Evolutionary conservation across 495 filamentous ascomycete genomes (phyloP), one percentile per base, ranked within the genome.

Genomic region (Neurospora tetraspora): DNA sequence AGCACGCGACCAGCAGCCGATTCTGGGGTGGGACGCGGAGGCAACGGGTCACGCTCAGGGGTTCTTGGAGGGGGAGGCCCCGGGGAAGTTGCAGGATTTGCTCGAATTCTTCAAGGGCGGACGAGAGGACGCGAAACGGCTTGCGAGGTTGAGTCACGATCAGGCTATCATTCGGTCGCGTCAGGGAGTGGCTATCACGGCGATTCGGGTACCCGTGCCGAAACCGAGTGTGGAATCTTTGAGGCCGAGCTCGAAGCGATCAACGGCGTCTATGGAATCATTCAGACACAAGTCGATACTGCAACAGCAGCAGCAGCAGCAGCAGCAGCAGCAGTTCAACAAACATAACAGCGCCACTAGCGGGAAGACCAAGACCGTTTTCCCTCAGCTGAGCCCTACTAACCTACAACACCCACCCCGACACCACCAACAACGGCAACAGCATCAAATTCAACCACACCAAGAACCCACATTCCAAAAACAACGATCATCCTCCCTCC

Each of bases 61-160:
- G 2, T 86, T 84, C 71, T 73, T 84, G 11, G 84, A 86, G 71
- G 83, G 83, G 38, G 81, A 85, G 74, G 82, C 78, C 45, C 81
- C 83, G 5, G 83, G 83, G 11, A 82, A 85, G 71, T 80, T 86
- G 27, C 85, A 86, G 75, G 85, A 86, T 70, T 78, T 85, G 4
- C 80, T 86, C 53, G 85, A 86, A 43, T 86, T 85, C 73, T 86
- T 85, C 76, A 78, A 81, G 42, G 82, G 81, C 12, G 73, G 74
- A 16, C 79, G 80, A 39, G 82, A 84, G 71, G 80, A 82, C 68
- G 81, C 84, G 3, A 78, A 80, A 68, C 77, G 77, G 43, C 77
- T 85, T 34, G 81, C 82, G 9, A 77, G 79, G 39, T 74, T 85
- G 45, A 83, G 84, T 9, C 81, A 85, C 72, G 80, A 80, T 43